Evolutionary conservation across 495 filamentous ascomycete genomes (phyloP).

Genomic region (Baudoinia panamericana): DNA sequence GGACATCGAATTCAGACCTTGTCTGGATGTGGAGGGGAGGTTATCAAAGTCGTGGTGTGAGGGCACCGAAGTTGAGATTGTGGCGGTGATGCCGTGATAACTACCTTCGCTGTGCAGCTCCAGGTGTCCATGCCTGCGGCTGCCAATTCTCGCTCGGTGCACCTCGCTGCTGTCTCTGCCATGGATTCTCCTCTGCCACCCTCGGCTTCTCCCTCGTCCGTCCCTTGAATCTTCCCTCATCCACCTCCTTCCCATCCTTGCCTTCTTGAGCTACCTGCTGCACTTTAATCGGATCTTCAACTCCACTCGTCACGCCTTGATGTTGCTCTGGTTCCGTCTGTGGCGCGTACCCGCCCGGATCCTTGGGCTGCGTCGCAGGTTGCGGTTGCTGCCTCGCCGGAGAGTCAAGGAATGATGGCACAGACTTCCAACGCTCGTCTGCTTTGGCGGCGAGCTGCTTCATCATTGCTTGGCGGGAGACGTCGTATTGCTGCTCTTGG

Average conservation of each 20-base stretch:
- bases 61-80: no score
- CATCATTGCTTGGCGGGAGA: slow-evolving; percentile 51
- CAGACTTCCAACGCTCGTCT: slow-evolving; percentile 75
- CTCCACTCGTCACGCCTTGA: slow-evolving; percentile 17
- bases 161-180: slow-evolving; percentile 39
- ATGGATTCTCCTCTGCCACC: slow-evolving; percentile 31
- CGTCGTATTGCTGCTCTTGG: slow-evolving; percentile 58
- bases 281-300: slow-evolving; percentile 19
- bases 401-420: slow-evolving; percentile 50
- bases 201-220: slow-evolving; percentile 25
- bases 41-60: no score
- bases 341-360: slow-evolving; percentile 24
- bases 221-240: slow-evolving; percentile 17
- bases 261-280: neutral
- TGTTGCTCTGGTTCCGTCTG: slow-evolving; percentile 16
- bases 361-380: slow-evolving; percentile 29
- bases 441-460: slow-evolving; percentile 64
- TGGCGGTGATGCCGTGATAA: neutral
- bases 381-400: slow-evolving; percentile 37
- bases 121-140: slow-evolving; percentile 57
- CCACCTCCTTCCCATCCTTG: slow-evolving; percentile 10
- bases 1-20: no score
- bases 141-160: slow-evolving; percentile 63
- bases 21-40: no score
- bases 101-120: slow-evolving; percentile 14